Percentiles rank a stretch among this genome's conserved stretches.
phyloP scores from a whole-genome alignment of 371 early-diverging fungal species.

The Dichotomocladium elegans region DNA sequence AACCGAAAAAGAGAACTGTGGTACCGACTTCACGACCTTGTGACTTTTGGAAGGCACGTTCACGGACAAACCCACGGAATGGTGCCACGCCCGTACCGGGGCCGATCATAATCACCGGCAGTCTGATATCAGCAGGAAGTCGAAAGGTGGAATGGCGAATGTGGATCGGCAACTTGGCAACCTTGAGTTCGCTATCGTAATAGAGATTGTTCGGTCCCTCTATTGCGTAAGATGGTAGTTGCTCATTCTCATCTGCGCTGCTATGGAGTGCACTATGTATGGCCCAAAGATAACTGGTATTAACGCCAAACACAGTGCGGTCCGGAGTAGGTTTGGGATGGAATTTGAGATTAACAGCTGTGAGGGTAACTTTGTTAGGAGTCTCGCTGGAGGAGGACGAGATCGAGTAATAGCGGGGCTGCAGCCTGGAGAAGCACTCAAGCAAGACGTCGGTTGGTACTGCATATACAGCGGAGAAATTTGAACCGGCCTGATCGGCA shows the following conservation, averaged over 20 bases:
- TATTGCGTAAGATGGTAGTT: conserved; percentile 18
- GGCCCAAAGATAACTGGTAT: conserved; percentile 65
- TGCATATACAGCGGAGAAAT: conserved; percentile 10
- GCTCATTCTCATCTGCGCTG: not conserved
- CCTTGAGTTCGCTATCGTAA: conserved; percentile 7
- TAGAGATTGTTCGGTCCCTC: conserved; percentile 37
- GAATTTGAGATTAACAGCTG: conserved; percentile 85
- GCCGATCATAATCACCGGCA: conserved; percentile 92
- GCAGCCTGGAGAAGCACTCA: conserved; percentile 75
- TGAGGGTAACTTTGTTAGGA: conserved; percentile 69
- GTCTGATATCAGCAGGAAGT: conserved; percentile 63
- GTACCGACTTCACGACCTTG: conserved; percentile 61
- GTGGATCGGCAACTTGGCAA: conserved; percentile 68
- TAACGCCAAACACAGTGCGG: conserved; percentile 61
- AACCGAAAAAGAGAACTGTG: conserved; percentile 88
- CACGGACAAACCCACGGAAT: conserved; percentile 84
- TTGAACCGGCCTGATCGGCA: conserved; percentile 8
- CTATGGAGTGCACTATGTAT: conserved; percentile 23
- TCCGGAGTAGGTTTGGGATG: conserved; percentile 39
- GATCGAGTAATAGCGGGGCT: conserved; percentile 91
- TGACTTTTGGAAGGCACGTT: conserved; percentile 60
- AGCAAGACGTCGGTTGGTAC: conserved; percentile 64
- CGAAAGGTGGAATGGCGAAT: conserved; percentile 81
- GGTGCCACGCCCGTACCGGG: conserved; percentile 97
- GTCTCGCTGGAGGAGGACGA: conserved; percentile 71